These are phyloP conservation scores for Aspergillus incahuasiensis DNA, from an alignment of 495 filamentous ascomycete genomes.

Conservation along the genomic window DNA sequence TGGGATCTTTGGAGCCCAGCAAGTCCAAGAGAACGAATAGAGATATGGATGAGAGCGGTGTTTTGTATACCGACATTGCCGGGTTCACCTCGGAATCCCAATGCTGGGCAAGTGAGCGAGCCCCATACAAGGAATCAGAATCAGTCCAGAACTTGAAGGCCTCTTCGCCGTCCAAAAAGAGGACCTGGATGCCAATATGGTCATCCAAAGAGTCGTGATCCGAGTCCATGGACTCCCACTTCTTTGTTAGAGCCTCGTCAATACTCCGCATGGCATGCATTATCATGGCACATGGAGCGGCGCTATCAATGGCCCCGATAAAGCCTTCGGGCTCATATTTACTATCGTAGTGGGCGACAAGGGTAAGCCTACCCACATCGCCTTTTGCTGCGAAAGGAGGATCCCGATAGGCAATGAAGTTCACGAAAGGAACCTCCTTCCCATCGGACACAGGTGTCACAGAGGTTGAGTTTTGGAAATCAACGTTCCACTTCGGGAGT, in stretches of 20 bases:
- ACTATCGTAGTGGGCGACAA: constrained; percentile 94
- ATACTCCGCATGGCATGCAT: constrained; percentile 79
- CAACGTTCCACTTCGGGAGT: constrained; percentile 74
- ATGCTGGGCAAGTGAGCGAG: constrained; percentile 67
- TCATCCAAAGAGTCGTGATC: constrained; percentile 57
- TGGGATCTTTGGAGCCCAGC: constrained; percentile 66
- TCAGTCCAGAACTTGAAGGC: constrained; percentile 76
- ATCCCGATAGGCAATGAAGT: constrained; percentile 83
- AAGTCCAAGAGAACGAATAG: constrained; percentile 93
- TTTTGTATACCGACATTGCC: constrained; percentile 68
- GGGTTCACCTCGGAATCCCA: constrained; percentile 68
- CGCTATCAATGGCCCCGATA: constrained; percentile 90
- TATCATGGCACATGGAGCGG: constrained; percentile 87
- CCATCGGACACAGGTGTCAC: constrained; percentile 69
- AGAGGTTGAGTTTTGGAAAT: constrained; percentile 81
- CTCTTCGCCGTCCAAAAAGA: constrained; percentile 93
- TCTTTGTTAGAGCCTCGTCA: constrained; percentile 70
- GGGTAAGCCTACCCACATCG: constrained; percentile 72
- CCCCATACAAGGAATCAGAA: constrained; percentile 80
- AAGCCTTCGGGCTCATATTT: constrained; percentile 80
- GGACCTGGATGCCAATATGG: constrained; percentile 78
- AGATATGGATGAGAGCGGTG: constrained; percentile 68
- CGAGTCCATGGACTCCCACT: constrained; percentile 69
- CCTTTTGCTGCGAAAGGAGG: constrained; percentile 73
- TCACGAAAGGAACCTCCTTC: constrained; percentile 72